Conservation (phyloP, 1,284 basidiomycete genomes). For the Earliella scabrosa region DNA sequence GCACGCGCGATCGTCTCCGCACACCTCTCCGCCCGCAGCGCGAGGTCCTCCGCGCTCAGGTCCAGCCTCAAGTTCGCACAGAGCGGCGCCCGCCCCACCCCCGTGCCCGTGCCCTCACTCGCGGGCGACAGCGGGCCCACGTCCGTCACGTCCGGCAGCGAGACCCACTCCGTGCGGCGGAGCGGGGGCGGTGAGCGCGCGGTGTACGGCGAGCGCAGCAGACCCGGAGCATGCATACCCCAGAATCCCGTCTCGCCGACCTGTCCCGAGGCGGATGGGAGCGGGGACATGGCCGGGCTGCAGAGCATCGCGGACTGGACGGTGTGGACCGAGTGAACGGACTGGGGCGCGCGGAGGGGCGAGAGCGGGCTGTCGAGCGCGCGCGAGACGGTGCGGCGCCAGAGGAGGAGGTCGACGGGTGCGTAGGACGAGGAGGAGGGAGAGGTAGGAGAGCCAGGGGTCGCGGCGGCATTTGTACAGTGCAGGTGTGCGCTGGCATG, state of each 20-base stretch:
- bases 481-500: not conserved
- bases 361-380: constrained; percentile 11
- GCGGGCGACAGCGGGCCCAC: constrained; percentile 2
- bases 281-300: constrained; percentile 5
- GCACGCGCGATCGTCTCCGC: constrained; percentile 25
- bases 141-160: constrained; percentile 23
- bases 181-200: constrained; percentile 16
- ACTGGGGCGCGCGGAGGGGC: constrained; percentile 6
- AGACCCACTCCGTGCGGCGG: constrained; percentile 15
- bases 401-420: constrained; percentile 5
- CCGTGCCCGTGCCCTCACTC: too few relatives aligned
- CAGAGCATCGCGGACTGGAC: not conserved
- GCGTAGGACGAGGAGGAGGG: not conserved
- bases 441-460: not conserved
- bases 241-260: not conserved
- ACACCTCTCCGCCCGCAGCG: constrained; percentile 21
- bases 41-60: constrained; percentile 21
- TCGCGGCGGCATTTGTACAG: not conserved
- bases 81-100: constrained; percentile 5
- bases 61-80: constrained; percentile 18
- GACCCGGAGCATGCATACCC: constrained; percentile 5
- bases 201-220: not conserved
- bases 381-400: constrained; percentile 11
- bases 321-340: not conserved
- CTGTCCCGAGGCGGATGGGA: not conserved